These are phyloP conservation scores for Datisca glomerata DNA, from an alignment of 306 rosid genomes.

Conservation along the genomic window DNA sequence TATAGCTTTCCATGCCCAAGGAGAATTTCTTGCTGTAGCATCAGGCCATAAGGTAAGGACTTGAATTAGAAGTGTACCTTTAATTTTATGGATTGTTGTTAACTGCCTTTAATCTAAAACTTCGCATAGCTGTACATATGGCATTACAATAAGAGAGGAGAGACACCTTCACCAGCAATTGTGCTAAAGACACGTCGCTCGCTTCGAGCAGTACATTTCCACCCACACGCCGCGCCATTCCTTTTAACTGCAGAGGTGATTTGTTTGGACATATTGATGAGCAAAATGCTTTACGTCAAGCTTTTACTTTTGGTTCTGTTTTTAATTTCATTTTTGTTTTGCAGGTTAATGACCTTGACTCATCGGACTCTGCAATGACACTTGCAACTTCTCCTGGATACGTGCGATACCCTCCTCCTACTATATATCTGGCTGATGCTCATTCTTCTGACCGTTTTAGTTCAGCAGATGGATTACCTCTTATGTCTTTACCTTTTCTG, in stretches of 20 bases:
- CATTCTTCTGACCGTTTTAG: conserved; percentile 49
- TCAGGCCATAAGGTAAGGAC: conserved; percentile 86
- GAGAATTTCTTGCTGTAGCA: conserved; percentile 92
- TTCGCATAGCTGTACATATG: conserved; percentile 71
- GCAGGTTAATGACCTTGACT: conserved; percentile 94
- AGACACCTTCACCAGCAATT: conserved; percentile 67
- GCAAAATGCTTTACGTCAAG: too few species aligned
- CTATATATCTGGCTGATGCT: conserved; percentile 69
- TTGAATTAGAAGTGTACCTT: conserved; percentile 9
- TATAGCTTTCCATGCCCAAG: conserved; percentile 89
- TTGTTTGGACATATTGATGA: conserved; percentile 12
- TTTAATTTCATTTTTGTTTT: conserved; percentile 16
- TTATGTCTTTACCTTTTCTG: conserved; percentile 56
- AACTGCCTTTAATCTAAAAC: conserved; percentile 13
- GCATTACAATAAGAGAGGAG: conserved; percentile 73
- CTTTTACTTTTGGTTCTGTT: too few species aligned
- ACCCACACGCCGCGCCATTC: conserved; percentile 84
- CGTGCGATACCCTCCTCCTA: conserved; percentile 86
- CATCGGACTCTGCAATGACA: conserved; percentile 81
- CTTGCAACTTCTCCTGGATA: conserved; percentile 85
- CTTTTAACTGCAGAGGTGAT: conserved; percentile 92
- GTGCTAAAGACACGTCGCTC: conserved; percentile 85
- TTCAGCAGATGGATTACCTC: conserved; percentile 49
- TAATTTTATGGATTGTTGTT: background rate
- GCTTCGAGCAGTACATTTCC: conserved; percentile 94